Evolutionary conservation across 106 monocot species (phyloP).

Genomic region (Acorus calamus): DNA sequence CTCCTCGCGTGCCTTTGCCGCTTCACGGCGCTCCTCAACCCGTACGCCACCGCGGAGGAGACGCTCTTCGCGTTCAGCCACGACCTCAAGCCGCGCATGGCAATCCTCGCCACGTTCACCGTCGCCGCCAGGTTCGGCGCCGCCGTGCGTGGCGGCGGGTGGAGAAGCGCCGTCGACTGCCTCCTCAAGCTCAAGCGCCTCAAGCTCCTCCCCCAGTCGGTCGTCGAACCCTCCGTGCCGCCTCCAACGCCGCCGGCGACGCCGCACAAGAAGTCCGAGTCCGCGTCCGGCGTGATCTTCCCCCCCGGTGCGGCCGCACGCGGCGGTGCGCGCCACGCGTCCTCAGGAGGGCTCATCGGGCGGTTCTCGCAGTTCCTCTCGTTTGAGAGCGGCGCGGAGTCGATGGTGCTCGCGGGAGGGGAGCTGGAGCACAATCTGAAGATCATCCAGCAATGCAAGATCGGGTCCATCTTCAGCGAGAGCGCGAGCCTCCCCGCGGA

Average conservation of each 20-base stretch:
- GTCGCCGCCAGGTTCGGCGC: conserved; percentile 77
- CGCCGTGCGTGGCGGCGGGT: conserved; percentile 49
- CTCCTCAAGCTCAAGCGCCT: conserved; percentile 78
- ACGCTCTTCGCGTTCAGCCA: conserved; percentile 66
- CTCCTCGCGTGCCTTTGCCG: conserved; percentile 87
- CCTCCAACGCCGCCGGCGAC: not conserved
- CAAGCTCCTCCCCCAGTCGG: conserved; percentile 50
- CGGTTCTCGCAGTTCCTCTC: conserved; percentile 61
- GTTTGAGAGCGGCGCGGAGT: conserved; percentile 41
- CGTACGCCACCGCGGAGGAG: conserved; percentile 74
- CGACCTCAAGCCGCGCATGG: conserved; percentile 77
- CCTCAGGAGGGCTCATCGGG: conserved; percentile 28
- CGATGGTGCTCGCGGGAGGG: conserved; percentile 42
- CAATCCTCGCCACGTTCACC: conserved; percentile 83
- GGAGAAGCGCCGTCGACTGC: conserved; percentile 77
- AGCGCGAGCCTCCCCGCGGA: conserved; percentile 56
- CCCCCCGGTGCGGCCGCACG: conserved; percentile 7
- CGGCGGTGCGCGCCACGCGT: conserved; percentile 8
- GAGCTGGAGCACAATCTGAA: conserved; percentile 85
- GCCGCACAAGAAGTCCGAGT: conserved; percentile 8
- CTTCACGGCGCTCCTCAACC: conserved; percentile 69
- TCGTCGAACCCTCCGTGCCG: conserved; percentile 18
- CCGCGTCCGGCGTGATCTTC: conserved; percentile 41
- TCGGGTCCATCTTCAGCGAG: conserved; percentile 58
- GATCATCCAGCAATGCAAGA: conserved; percentile 76